Percentiles rank a stretch among this genome's conserved stretches.
These are phyloP conservation scores for Agaricus blazei DNA, from an alignment of 768 basidiomycete species.

Conservation along the genomic window DNA sequence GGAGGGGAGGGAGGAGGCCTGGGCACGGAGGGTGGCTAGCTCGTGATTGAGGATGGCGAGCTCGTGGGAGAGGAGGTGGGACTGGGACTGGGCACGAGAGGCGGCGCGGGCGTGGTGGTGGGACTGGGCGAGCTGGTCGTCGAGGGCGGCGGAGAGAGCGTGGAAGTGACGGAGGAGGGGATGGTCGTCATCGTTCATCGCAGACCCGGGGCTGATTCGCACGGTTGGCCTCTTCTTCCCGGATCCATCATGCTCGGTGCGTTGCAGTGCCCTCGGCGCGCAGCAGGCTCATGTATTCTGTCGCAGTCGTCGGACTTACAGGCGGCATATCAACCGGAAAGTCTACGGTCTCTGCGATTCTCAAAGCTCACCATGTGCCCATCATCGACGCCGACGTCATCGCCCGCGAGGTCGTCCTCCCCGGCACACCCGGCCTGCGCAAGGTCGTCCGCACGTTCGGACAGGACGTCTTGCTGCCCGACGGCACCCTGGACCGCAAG, in stretches of 20 bases:
- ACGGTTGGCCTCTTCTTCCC: neutral
- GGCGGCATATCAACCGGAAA: slow-evolving; percentile 97
- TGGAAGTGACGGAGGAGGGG: slow-evolving; percentile 4
- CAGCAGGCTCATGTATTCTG: neutral
- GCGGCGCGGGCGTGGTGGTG: slow-evolving; percentile 57
- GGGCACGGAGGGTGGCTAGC: slow-evolving; percentile 50
- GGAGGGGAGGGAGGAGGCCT: slow-evolving; percentile 26
- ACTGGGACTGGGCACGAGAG: slow-evolving; percentile 41
- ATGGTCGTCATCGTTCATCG: neutral
- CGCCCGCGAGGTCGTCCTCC: slow-evolving; percentile 80
- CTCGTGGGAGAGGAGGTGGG: slow-evolving; percentile 49
- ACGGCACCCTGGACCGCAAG: slow-evolving; percentile 77
- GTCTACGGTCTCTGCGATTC: slow-evolving; percentile 79
- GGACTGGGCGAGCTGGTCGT: slow-evolving; percentile 44
- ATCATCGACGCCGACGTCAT: slow-evolving; percentile 91
- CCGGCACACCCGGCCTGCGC: slow-evolving; percentile 69
- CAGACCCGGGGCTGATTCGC: neutral
- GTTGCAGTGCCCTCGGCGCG: neutral
- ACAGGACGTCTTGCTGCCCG: slow-evolving; percentile 50
- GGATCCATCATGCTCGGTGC: slow-evolving; percentile 2
- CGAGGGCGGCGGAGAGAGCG: neutral
- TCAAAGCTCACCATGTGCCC: slow-evolving; percentile 65
- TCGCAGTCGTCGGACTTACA: slow-evolving; percentile 85
- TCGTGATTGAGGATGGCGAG: slow-evolving; percentile 55
- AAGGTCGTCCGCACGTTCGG: slow-evolving; percentile 74